These are phyloP conservation scores for Chlorencoelia australis DNA, from an alignment of 2,329 filamentous ascomycete genomes.

Conservation along the genomic window DNA sequence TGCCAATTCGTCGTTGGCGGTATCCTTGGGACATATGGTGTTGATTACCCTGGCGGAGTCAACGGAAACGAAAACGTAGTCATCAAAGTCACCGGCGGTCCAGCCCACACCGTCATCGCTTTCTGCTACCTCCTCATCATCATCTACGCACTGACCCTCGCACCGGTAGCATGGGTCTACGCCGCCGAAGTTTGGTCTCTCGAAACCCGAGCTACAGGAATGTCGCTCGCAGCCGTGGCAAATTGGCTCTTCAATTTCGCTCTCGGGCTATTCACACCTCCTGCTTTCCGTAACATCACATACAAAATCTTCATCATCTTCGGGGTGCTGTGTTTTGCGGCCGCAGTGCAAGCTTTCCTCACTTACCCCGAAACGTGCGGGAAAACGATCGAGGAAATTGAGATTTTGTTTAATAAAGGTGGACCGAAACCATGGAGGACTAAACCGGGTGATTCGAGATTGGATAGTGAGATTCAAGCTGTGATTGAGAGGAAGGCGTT, in stretches of 20 bases:
- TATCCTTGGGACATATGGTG: slow-evolving; percentile 32
- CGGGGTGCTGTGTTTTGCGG: slow-evolving; percentile 36
- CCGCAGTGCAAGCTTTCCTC: slow-evolving; percentile 25
- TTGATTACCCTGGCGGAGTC: slow-evolving; percentile 34
- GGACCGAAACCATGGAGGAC: slow-evolving; percentile 19
- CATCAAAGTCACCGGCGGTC: slow-evolving; percentile 39
- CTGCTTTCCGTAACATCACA: slow-evolving; percentile 47
- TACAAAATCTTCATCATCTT: slow-evolving; percentile 44
- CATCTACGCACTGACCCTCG: slow-evolving; percentile 53
- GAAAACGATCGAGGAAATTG: slow-evolving; percentile 28
- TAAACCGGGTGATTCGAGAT: slow-evolving; percentile 9
- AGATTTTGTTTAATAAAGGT: slow-evolving; percentile 22
- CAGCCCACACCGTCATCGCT: slow-evolving; percentile 53
- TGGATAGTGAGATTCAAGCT: slow-evolving; percentile 13
- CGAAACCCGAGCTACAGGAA: slow-evolving; percentile 48
- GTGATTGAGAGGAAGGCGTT: slow-evolving; percentile 7
- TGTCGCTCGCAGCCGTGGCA: slow-evolving; percentile 44
- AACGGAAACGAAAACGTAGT: slow-evolving; percentile 40
- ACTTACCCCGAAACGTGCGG: slow-evolving; percentile 28
- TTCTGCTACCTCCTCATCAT: slow-evolving; percentile 56
- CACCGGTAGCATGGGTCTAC: slow-evolving; percentile 56
- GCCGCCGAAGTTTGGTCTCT: slow-evolving; percentile 55
- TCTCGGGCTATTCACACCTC: slow-evolving; percentile 46
- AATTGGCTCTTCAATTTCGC: slow-evolving; percentile 53
- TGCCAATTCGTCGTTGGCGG: slow-evolving; percentile 39